Base-by-base conservation (phyloP, 2,329 filamentous ascomycete genomes). In the Cryphonectria radicalis region DNA sequence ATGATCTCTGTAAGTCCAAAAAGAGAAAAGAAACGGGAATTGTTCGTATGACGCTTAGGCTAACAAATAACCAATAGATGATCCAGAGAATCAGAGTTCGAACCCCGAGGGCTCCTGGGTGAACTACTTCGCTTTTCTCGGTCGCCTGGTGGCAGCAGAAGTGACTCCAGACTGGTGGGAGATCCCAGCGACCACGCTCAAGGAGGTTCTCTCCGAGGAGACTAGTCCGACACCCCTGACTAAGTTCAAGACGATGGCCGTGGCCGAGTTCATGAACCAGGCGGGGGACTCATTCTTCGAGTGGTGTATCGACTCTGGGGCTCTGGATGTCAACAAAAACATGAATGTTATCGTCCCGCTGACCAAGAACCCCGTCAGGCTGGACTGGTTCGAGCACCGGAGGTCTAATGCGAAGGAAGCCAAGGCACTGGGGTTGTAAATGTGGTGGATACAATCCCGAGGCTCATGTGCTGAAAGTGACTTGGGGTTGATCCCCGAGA, bases 121-220 rank as follows among this genome's bases (percentile, higher is more conserved):
- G 0, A 73, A 73, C 66, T 73, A 73, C 37, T 73, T 73, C 11
- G 69, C 66, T 50, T 73, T 73, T 50, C 71, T 73, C 32, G 71
- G 71, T 7, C 71, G 71, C 32, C 69, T 73, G 11, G 71, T 73
- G 0, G 59, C 69, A 19, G 66, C 71, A 37, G 71, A 71, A 7
- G 67, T 73, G n/a, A 73, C 71, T 2, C 71, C 71, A 1, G 71
- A 71, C 57, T 73, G 71, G 71, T 73, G 71, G 71, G 71, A 73
- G 46, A 73, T 73, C 43, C 69, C 71, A 3, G 67, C 66, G 46
- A 66, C 64, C n/a, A 71, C 69, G 11, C 69, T 73, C n/a, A 73
- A 66, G 55, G 71, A 73, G 35, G 66, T 73, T 4, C 69, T 73
- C 2, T 50, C 69, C 35, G 71, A 73, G 63, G 69, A 73, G 17